These are phyloP conservation scores for Rhodotorula diobovata DNA, from an alignment of 768 basidiomycete genomes.

Conservation along the genomic window DNA sequence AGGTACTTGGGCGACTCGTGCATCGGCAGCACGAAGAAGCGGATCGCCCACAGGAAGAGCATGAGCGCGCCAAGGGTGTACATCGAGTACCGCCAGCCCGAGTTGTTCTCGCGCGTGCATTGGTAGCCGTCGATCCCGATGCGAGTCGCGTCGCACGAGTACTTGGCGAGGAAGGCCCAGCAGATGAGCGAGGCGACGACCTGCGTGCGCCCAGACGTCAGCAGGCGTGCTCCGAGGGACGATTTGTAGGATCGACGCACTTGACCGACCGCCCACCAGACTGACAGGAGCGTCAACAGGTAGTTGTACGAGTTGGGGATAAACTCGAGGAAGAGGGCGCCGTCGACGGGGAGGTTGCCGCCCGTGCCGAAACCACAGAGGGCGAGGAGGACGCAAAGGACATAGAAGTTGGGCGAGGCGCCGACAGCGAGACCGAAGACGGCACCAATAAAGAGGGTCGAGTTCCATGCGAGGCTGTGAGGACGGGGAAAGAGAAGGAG, in stretches of 20 bases:
- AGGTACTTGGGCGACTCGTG: conserved; percentile 2
- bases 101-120: not conserved
- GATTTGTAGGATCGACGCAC: too few relatives aligned
- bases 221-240: too few relatives aligned
- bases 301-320: conserved; percentile 1
- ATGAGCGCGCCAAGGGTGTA: not conserved
- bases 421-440: not conserved
- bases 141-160: not conserved
- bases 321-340: not conserved
- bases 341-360: not conserved
- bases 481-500: not conserved
- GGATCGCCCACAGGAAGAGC: not conserved
- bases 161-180: conserved; percentile 1
- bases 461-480: not conserved
- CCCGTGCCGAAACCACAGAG: not conserved
- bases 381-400: not conserved
- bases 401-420: not conserved
- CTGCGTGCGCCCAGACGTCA: too few relatives aligned
- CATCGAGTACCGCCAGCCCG: not conserved
- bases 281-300: not conserved
- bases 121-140: not conserved
- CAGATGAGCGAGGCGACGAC: conserved; percentile 1
- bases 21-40: conserved; percentile 2
- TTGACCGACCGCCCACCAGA: not conserved
- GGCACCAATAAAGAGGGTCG: not conserved